A percentile compares a stretch with the other conserved stretches of the same genome.
Evolutionary conservation across 2,329 filamentous ascomycete genomes (phyloP).

Genomic region (Cercospora sp.): DNA sequence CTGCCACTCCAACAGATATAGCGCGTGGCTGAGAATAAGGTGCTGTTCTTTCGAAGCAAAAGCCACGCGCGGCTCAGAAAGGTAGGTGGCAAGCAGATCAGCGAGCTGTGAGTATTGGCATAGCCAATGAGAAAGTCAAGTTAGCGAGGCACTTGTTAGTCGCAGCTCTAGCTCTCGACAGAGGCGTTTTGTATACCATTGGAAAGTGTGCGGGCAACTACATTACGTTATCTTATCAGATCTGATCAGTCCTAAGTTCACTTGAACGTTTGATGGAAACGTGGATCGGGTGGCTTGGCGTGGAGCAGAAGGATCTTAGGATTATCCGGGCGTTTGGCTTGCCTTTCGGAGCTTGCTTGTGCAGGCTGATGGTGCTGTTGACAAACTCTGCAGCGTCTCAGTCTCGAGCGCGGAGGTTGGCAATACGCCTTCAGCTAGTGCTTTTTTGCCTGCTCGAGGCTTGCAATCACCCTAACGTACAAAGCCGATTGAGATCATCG

Average conservation of each 20-base stretch:
- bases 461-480: too few species aligned
- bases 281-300: background rate
- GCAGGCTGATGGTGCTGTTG: too few species aligned
- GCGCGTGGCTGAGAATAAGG: background rate
- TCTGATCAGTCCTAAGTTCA: background rate
- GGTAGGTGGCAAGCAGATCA: background rate
- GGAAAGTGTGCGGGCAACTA: background rate
- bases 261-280: background rate
- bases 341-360: background rate
- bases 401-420: background rate
- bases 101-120: background rate
- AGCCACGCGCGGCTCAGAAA: background rate
- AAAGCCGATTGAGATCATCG: background rate
- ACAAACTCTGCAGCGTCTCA: too few species aligned
- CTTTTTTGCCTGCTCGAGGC: background rate
- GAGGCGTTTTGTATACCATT: background rate
- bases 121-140: background rate
- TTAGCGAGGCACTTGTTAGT: background rate
- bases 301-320: background rate
- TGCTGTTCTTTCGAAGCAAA: background rate
- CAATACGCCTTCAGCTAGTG: background rate
- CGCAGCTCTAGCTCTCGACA: background rate
- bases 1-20: background rate
- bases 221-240: slow-evolving; percentile 1
- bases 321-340: background rate